Conservation (phyloP, 2,329 filamentous ascomycete genomes). For the Uncinocarpus reesii region DNA sequence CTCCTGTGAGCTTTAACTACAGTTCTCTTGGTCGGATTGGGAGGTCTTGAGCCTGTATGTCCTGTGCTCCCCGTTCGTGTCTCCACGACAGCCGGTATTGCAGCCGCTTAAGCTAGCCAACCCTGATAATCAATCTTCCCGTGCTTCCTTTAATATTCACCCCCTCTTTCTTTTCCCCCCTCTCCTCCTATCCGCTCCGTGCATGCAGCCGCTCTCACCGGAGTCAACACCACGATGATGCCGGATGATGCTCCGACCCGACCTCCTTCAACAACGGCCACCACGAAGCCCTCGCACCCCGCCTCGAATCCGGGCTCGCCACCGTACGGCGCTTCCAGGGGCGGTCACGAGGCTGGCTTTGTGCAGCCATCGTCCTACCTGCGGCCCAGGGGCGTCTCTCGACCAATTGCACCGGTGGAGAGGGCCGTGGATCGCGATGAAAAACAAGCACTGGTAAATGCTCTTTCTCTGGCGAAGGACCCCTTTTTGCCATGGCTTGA, state of each 20-base stretch:
- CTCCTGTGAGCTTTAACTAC: neutral
- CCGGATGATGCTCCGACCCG: constrained; percentile 22
- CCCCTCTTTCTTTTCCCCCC: neutral
- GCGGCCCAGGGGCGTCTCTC: constrained; percentile 31
- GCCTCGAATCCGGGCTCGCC: constrained; percentile 16
- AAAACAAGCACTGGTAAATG: constrained; percentile 39
- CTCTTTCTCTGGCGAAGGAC: neutral
- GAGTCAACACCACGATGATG: constrained; percentile 19
- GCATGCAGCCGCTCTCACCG: constrained; percentile 16
- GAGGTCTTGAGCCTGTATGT: neutral
- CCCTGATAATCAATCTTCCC: constrained; percentile 11
- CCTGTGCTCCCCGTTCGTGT: constrained; percentile 1
- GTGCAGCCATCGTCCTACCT: constrained; percentile 42
- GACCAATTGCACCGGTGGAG: constrained; percentile 36
- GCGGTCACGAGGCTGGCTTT: constrained; percentile 38
- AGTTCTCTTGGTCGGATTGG: neutral
- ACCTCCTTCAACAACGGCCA: constrained; percentile 20
- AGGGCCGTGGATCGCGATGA: constrained; percentile 42
- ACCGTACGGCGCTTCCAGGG: constrained; percentile 14
- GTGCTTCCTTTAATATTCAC: no score
- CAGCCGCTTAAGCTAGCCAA: neutral
- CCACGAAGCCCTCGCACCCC: constrained; percentile 10
- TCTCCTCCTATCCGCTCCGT: constrained; percentile 5
- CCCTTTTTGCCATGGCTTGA: neutral
- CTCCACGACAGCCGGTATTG: constrained; percentile 4